A percentile compares a stretch with the other conserved stretches of the same genome.
Evolutionary conservation across 768 basidiomycete species (phyloP).

Genomic region (Neoboletus subvelutipes): DNA sequence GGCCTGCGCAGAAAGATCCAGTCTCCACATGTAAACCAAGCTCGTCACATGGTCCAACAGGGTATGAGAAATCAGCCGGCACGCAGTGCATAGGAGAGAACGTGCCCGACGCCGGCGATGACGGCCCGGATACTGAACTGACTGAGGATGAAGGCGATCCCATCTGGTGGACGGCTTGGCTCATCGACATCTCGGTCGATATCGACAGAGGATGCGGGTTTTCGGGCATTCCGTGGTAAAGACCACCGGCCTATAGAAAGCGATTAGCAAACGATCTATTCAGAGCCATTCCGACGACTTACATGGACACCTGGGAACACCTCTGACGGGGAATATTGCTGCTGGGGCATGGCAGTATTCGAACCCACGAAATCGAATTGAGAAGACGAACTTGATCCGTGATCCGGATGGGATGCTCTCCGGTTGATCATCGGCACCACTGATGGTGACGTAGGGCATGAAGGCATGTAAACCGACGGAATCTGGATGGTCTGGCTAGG

Average conservation of each 20-base stretch:
- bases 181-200: slow-evolving; percentile 34
- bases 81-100: slow-evolving; percentile 43
- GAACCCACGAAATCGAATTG: slow-evolving; percentile 58
- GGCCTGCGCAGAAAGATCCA: slow-evolving; percentile 19
- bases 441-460: slow-evolving; percentile 64
- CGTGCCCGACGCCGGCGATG: slow-evolving; percentile 48
- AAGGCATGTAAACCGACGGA: slow-evolving; percentile 62
- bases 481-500: slow-evolving; percentile 70
- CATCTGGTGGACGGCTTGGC: slow-evolving; percentile 45
- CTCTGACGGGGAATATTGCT: slow-evolving; percentile 35
- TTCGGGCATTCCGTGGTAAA: slow-evolving; percentile 49
- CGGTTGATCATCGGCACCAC: slow-evolving; percentile 56
- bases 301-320: slow-evolving; percentile 40
- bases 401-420: slow-evolving; percentile 52
- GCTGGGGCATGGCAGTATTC: slow-evolving; percentile 42
- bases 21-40: slow-evolving; percentile 11
- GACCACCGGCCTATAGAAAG: slow-evolving; percentile 44
- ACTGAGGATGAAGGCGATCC: slow-evolving; percentile 51
- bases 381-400: slow-evolving; percentile 41
- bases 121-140: slow-evolving; percentile 48
- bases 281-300: slow-evolving; percentile 24
- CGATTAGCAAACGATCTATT: slow-evolving; percentile 4
- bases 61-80: slow-evolving; percentile 24
- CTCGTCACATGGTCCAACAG: slow-evolving; percentile 17
- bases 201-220: slow-evolving; percentile 46